Evolutionary conservation across 2,329 filamentous ascomycete species (phyloP).

Genomic region (Sporothrix mexicana): DNA sequence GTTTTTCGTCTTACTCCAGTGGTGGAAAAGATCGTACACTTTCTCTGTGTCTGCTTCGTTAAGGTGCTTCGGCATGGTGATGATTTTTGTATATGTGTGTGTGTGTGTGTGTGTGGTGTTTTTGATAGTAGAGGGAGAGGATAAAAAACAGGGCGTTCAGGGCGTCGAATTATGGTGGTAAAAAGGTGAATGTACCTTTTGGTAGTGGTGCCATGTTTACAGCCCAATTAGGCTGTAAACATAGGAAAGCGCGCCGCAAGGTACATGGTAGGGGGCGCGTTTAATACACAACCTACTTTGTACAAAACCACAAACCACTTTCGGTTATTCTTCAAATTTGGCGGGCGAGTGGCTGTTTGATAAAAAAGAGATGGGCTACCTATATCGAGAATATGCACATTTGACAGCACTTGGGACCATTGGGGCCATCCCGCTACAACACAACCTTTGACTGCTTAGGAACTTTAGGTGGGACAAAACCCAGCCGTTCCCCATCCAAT

Average conservation of each 20-base stretch:
- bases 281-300: no score
- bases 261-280: no score
- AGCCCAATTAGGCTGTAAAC: no score
- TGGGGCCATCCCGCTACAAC: background rate
- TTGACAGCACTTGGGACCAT: background rate
- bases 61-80: constrained; percentile 17
- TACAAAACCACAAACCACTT: no score
- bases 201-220: no score
- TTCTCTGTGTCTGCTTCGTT: background rate
- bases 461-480: background rate
- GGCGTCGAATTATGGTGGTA: background rate
- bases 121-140: background rate
- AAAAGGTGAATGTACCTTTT: no score
- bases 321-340: background rate
- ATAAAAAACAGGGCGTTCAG: background rate
- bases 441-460: background rate
- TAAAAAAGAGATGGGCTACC: background rate
- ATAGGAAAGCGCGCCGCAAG: no score
- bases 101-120: no score
- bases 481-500: background rate
- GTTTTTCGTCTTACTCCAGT: no score
- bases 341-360: constrained; percentile 3
- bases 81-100: background rate
- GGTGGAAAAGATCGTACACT: background rate
- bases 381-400: background rate